These are phyloP conservation scores for Meyerozyma smithsonii DNA, from an alignment of 1,139 yeast species.

Conservation along the genomic window DNA sequence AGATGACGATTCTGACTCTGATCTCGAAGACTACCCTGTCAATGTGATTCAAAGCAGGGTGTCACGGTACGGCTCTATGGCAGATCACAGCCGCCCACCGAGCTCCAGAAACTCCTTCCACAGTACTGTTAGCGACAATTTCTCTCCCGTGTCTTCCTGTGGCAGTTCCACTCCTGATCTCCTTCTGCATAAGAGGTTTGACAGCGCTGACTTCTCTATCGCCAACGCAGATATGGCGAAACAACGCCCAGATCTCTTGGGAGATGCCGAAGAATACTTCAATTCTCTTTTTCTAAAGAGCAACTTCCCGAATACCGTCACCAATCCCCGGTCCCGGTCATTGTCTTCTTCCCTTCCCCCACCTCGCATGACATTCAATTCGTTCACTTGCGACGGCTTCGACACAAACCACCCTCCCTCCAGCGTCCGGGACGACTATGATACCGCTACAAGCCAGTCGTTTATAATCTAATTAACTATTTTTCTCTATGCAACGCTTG, in stretches of 20 bases:
- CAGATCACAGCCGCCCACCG: neutral
- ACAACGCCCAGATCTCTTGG: conserved; percentile 2
- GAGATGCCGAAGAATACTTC: neutral
- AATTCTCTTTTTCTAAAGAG: neutral
- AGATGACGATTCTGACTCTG: neutral
- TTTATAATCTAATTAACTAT: conserved; percentile 1
- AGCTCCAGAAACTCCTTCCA: conserved; percentile 1
- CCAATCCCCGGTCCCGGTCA: neutral
- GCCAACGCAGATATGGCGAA: neutral
- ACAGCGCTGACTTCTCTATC: neutral
- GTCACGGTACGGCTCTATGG: neutral
- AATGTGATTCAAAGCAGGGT: neutral
- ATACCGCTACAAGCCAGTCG: neutral
- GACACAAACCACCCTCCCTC: neutral
- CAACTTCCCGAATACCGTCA: conserved; percentile 1
- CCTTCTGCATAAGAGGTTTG: neutral
- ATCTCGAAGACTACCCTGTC: neutral
- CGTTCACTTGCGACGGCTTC: neutral
- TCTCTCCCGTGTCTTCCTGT: neutral
- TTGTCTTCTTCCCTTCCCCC: neutral
- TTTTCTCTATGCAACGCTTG: conserved; percentile 4
- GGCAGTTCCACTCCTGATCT: neutral
- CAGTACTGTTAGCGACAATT: neutral
- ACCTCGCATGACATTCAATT: neutral
- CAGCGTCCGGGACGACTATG: conserved; percentile 3